A percentile compares a stretch with the other conserved stretches of the same genome.
These are phyloP conservation scores for Phenoliferia sp. DNA, from an alignment of 1,284 basidiomycete species.

Conservation along the genomic window DNA sequence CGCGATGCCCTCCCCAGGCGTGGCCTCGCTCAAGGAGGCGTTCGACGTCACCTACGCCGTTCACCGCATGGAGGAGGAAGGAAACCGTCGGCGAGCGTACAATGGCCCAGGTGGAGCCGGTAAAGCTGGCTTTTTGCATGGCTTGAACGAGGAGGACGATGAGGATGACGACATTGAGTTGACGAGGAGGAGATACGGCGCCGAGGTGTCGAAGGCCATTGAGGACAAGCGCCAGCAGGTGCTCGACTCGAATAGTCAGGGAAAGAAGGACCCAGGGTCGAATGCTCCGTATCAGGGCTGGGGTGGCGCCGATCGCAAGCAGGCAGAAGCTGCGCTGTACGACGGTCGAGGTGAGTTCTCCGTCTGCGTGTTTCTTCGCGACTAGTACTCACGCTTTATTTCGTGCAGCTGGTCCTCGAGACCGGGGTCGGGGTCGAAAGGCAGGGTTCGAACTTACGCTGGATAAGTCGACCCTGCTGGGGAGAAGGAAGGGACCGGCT, in stretches of 20 bases:
- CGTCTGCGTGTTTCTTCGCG: neutral
- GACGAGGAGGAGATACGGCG: slow-evolving; percentile 40
- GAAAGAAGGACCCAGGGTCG: slow-evolving; percentile 34
- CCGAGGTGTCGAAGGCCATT: slow-evolving; percentile 38
- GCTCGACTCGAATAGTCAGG: slow-evolving; percentile 45
- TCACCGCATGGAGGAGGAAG: slow-evolving; percentile 98
- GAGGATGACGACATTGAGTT: slow-evolving; percentile 49
- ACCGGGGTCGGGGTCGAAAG: slow-evolving; percentile 48
- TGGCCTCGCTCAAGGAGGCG: slow-evolving; percentile 85
- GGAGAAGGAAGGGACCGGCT: slow-evolving; percentile 44
- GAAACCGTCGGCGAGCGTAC: slow-evolving; percentile 73
- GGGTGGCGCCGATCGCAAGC: slow-evolving; percentile 44
- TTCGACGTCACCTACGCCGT: slow-evolving; percentile 99
- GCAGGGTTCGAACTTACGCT: slow-evolving; percentile 76
- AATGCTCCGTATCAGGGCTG: slow-evolving; percentile 36
- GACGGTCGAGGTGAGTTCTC: slow-evolving; percentile 49
- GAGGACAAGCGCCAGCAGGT: slow-evolving; percentile 33
- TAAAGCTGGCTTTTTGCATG: slow-evolving; percentile 71
- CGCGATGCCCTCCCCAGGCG: slow-evolving; percentile 76
- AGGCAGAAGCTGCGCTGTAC: slow-evolving; percentile 47
- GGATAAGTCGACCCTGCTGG: slow-evolving; percentile 74
- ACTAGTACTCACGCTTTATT: slow-evolving; percentile 38
- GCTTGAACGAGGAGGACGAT: slow-evolving; percentile 91
- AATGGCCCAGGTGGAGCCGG: slow-evolving; percentile 71
- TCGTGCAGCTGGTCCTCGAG: slow-evolving; percentile 64